Base-by-base conservation (phyloP, 73 alveolate species). In the Durusdinium trenchii region DNA sequence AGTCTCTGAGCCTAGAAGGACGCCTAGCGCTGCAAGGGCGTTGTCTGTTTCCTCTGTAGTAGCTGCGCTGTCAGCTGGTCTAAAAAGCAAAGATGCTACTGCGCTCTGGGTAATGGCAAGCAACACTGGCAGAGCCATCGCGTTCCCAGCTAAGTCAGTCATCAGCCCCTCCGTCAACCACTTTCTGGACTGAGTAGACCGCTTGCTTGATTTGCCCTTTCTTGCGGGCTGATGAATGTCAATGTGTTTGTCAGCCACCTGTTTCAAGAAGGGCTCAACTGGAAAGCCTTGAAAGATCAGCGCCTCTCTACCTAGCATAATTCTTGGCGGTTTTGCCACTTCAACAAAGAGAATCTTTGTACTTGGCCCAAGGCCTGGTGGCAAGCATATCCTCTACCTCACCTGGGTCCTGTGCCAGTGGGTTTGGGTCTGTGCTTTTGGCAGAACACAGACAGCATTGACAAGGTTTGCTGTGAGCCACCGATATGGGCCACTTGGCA, bases 341-440 rank as follows among this genome's bases (percentile, higher is more conserved):
- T 86, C 95, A 12, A 60, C 95, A 26, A 60, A 86, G 18, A 86
- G 62, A 23, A 82, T 46, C 4, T 4, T 82, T 45, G 95, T 86
- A 86, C 95, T 86, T 86, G 81, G 83, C 95, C 95, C 95, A 86
- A 86, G 95, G 95, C 94, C 94, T 30, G n/a, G 32, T 28, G 52
- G 71, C 47, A 36, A 23, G 62, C 5, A 20, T 3, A n/a, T 50
- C 94, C 3, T 1, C 50, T 6, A 78, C 94, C 57, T 84, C 94
- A 40, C n/a, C 94, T 51, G 52, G 12, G 42, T 35, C 78, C 50
- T 28, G 36, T 7, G n/a, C 54, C 75, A 84, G 38, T 35, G 94
- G 94, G 75, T 28, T 84, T 38, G 75, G 57, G 54, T 84, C 94
- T 6, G 76, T 84, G 94, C 76, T 48, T 3, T 5, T 16, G 52